Evolutionary conservation across 176 grass and related monocot genomes (phyloP).

Genomic region (Eleusine coracana): DNA sequence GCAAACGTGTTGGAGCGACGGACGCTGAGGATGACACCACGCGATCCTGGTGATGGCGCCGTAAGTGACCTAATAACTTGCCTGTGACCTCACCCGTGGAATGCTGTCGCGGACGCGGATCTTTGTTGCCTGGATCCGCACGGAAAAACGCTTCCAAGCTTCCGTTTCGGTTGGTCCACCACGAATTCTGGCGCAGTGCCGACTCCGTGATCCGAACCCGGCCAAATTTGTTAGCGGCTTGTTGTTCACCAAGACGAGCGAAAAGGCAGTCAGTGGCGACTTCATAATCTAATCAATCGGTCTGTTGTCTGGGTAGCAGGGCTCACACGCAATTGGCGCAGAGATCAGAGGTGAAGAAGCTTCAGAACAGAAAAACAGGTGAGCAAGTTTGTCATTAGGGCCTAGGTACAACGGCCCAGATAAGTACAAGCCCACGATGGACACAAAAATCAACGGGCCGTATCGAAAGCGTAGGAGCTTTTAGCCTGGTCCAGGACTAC

Average conservation of each 20-base stretch:
- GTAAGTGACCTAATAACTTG: slow-evolving; percentile 13
- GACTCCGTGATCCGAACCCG: slow-evolving; percentile 18
- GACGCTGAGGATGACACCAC: slow-evolving; percentile 24
- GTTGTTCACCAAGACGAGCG: slow-evolving; percentile 35
- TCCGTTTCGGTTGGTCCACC: slow-evolving; percentile 56
- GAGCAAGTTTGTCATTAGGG: not conserved
- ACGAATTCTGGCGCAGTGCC: slow-evolving; percentile 17
- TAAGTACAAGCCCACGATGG: not conserved
- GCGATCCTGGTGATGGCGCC: slow-evolving; percentile 34
- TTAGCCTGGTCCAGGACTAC: not conserved
- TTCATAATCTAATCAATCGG: slow-evolving; percentile 1
- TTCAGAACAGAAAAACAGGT: not conserved
- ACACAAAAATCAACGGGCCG: not conserved
- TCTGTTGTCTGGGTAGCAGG: not conserved
- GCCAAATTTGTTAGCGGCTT: slow-evolving; percentile 36
- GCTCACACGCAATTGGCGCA: not conserved
- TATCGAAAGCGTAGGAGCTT: not conserved
- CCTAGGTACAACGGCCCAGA: not conserved
- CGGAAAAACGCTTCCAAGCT: slow-evolving; percentile 21
- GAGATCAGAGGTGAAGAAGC: not conserved
- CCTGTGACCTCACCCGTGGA: slow-evolving; percentile 5
- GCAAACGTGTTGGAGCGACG: not conserved
- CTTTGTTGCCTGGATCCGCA: slow-evolving; percentile 26
- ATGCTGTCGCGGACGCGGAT: slow-evolving; percentile 19
- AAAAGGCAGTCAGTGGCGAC: slow-evolving; percentile 21